phyloP scores from a whole-genome alignment of 2,329 filamentous ascomycete species.

The Pseudogymnoascus sp. region DNA sequence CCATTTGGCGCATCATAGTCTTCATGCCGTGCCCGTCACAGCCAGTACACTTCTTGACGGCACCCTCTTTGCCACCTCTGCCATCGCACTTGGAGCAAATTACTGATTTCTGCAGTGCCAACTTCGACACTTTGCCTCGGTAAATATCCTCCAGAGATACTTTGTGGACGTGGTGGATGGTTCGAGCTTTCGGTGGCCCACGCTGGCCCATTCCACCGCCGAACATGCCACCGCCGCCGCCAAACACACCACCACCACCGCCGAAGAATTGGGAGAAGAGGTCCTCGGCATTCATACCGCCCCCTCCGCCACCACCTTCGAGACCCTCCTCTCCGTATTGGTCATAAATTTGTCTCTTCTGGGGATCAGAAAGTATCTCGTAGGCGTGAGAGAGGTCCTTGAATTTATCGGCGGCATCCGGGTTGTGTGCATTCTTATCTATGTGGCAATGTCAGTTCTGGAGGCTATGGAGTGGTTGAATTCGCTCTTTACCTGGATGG shows the following conservation, averaged over 20 bases:
- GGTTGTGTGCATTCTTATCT: conserved; percentile 97
- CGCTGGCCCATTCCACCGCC: conserved; percentile 67
- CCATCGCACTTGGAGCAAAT: conserved; percentile 94
- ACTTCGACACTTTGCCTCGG: conserved; percentile 93
- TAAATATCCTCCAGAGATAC: conserved; percentile 97
- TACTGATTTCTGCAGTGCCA: conserved; percentile 93
- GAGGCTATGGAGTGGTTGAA: conserved; percentile 8
- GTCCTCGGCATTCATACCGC: conserved; percentile 91
- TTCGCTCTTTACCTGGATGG: conserved; percentile 60
- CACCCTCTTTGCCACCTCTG: conserved; percentile 90
- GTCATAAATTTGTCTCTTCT: conserved; percentile 90
- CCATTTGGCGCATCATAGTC: conserved; percentile 99
- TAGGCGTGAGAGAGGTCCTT: conserved; percentile 96
- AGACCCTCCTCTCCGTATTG: conserved; percentile 97
- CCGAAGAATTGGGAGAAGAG: conserved; percentile 97
- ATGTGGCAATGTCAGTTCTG: conserved; percentile 14
- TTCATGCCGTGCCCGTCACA: conserved; percentile 97
- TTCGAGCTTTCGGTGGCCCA: conserved; percentile 81
- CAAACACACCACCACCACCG: conserved; percentile 50
- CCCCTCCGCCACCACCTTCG: conserved; percentile 72
- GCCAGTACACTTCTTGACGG: conserved; percentile 84
- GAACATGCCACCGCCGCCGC: conserved; percentile 66
- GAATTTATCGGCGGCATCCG: conserved; percentile 92
- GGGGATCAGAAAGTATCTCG: conserved; percentile 83
- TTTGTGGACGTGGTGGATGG: conserved; percentile 97